Evolutionary conservation across 768 basidiomycete species (phyloP).

Genomic region (Mycena kentingensis): DNA sequence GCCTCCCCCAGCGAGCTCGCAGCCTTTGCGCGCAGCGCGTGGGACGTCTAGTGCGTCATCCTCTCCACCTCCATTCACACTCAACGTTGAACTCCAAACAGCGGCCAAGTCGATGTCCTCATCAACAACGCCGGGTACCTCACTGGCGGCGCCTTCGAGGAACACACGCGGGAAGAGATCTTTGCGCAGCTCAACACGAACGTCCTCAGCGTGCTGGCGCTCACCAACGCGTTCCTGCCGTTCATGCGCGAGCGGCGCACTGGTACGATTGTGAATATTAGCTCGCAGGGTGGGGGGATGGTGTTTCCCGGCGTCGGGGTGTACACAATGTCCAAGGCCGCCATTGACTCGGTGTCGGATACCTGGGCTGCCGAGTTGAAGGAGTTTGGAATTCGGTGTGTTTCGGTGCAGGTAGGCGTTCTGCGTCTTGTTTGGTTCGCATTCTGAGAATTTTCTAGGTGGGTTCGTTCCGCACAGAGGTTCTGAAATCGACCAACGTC

Average conservation of each 20-base stretch:
- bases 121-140: slow-evolving; percentile 38
- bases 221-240: slow-evolving; percentile 35
- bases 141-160: slow-evolving; percentile 31
- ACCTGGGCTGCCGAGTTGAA: slow-evolving; percentile 14
- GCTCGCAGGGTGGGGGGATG: slow-evolving; percentile 23
- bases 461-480: slow-evolving; percentile 27
- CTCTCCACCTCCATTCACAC: too few relatives aligned
- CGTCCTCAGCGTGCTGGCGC: slow-evolving; percentile 32
- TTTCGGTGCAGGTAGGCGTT: slow-evolving; percentile 23
- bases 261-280: slow-evolving; percentile 35
- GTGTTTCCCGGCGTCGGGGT: slow-evolving; percentile 24
- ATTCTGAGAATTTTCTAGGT: slow-evolving; percentile 10
- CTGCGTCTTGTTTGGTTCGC: not conserved
- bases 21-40: slow-evolving; percentile 26
- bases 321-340: slow-evolving; percentile 32
- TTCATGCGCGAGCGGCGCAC: slow-evolving; percentile 32
- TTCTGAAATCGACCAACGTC: slow-evolving; percentile 9
- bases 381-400: slow-evolving; percentile 11
- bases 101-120: slow-evolving; percentile 35
- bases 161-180: slow-evolving; percentile 13
- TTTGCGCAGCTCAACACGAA: slow-evolving; percentile 34
- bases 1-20: slow-evolving; percentile 22
- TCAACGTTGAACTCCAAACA: not conserved
- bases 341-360: slow-evolving; percentile 17
- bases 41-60: slow-evolving; percentile 24